A percentile compares a stretch with the other conserved stretches of the same genome.
These are phyloP conservation scores for Fomitopsis serialis DNA, from an alignment of 768 basidiomycete genomes.

Conservation along the genomic window DNA sequence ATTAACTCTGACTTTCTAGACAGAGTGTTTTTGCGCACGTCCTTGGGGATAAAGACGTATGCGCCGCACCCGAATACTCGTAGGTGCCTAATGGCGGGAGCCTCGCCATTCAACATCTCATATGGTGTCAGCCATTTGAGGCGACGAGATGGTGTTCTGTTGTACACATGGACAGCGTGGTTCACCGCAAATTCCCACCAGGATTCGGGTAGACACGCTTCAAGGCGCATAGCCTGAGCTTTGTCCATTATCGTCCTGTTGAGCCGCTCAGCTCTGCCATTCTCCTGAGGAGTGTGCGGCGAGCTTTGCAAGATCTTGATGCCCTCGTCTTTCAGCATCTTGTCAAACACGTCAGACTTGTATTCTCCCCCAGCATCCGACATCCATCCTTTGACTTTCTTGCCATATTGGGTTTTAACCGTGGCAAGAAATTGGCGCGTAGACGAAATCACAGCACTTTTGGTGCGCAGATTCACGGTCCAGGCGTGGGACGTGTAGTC, in stretches of 20 bases:
- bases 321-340: conserved; percentile 1
- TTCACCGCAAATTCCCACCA: conserved; percentile 30
- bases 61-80: conserved; percentile 18
- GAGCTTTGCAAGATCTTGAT: conserved; percentile 9
- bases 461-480: neutral
- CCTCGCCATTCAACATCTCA: neutral
- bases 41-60: conserved; percentile 13
- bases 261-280: conserved; percentile 32
- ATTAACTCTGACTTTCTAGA: conserved; percentile 10
- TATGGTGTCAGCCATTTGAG: conserved; percentile 5
- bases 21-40: conserved; percentile 7
- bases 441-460: too few species aligned
- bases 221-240: conserved; percentile 26
- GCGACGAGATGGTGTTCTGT: neutral
- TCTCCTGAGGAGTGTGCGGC: conserved; percentile 28
- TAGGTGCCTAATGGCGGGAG: conserved; percentile 10
- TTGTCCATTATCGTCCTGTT: conserved; percentile 27
- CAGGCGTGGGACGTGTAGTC: conserved; percentile 4
- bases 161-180: conserved; percentile 4
- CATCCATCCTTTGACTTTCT: conserved; percentile 1
- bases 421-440: conserved; percentile 1
- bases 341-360: neutral
- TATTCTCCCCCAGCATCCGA: neutral
- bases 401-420: conserved; percentile 1
- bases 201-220: conserved; percentile 21